phyloP scores from a whole-genome alignment of 129 eudicot species.

The Gnaphalium uliginosum region DNA sequence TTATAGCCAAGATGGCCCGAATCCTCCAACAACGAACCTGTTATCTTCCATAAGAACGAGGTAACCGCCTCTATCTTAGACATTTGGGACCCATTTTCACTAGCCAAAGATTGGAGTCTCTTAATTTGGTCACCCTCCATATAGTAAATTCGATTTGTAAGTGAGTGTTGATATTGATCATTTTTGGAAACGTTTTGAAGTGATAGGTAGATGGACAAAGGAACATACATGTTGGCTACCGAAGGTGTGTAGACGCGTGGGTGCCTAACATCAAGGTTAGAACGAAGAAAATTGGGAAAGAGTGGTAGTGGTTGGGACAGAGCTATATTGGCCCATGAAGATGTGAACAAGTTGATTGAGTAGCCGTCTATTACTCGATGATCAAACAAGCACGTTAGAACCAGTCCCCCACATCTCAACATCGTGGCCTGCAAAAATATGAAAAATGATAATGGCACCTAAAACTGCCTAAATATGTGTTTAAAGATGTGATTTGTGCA shows the following conservation, averaged over 20 bases:
- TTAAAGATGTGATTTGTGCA: too few species aligned
- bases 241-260: conserved; percentile 28
- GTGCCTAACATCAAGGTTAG: conserved; percentile 45
- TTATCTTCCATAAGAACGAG: conserved; percentile 31
- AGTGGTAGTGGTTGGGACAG: conserved; percentile 33
- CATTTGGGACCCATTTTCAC: conserved; percentile 25
- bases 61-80: conserved; percentile 45
- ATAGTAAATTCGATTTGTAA: conserved; percentile 38
- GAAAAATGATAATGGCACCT: too few species aligned
- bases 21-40: conserved; percentile 22
- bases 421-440: conserved; percentile 40
- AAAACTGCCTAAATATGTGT: too few species aligned
- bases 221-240: conserved; percentile 26
- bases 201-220: conserved; percentile 8
- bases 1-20: conserved; percentile 16
- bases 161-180: conserved; percentile 21
- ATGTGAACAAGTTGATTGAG: conserved; percentile 58
- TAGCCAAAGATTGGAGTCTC: conserved; percentile 38
- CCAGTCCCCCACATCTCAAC: conserved; percentile 53
- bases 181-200: neutral
- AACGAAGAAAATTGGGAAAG: conserved; percentile 52
- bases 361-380: conserved; percentile 65
- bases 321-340: conserved; percentile 55
- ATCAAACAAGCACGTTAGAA: conserved; percentile 50
- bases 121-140: conserved; percentile 29